A percentile compares a stretch with the other conserved stretches of the same genome.
These are phyloP conservation scores for Limnanthes douglasii DNA, from an alignment of 345 rosid species.

Conservation along the genomic window DNA sequence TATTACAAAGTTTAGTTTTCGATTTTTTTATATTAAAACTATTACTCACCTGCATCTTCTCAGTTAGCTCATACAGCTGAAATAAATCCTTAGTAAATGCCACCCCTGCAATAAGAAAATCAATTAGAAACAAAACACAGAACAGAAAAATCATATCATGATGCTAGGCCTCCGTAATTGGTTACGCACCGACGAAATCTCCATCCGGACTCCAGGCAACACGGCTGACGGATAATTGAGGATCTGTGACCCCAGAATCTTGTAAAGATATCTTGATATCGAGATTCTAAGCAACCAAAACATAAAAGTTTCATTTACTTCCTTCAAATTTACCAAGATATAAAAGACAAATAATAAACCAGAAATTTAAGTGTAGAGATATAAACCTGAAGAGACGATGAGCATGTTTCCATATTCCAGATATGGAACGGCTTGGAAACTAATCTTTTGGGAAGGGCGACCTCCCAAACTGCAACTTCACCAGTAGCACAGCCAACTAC, in stretches of 20 bases:
- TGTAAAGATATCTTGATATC: no score
- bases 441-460: conserved; percentile 40
- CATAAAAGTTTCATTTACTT: no score
- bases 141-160: conserved; percentile 1
- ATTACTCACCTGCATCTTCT: conserved; percentile 38
- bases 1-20: no score
- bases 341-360: conserved; percentile 3
- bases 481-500: conserved; percentile 77
- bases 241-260: conserved; percentile 27
- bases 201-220: conserved; percentile 69
- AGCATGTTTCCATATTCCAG: conserved; percentile 44
- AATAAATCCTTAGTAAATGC: conserved; percentile 59
- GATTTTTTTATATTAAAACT: conserved; percentile 4
- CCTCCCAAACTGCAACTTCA: conserved; percentile 80
- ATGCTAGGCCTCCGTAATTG: no score
- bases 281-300: no score
- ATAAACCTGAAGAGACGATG: conserved; percentile 54
- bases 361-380: neutral
- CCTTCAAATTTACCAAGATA: no score
- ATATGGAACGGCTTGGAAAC: conserved; percentile 62
- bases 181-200: conserved; percentile 39
- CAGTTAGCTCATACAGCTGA: conserved; percentile 47
- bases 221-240: conserved; percentile 33
- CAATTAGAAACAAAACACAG: conserved; percentile 11
- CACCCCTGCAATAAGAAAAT: no score